These are phyloP conservation scores for Ceriops decandra DNA, from an alignment of 345 rosid genomes.

Conservation along the genomic window DNA sequence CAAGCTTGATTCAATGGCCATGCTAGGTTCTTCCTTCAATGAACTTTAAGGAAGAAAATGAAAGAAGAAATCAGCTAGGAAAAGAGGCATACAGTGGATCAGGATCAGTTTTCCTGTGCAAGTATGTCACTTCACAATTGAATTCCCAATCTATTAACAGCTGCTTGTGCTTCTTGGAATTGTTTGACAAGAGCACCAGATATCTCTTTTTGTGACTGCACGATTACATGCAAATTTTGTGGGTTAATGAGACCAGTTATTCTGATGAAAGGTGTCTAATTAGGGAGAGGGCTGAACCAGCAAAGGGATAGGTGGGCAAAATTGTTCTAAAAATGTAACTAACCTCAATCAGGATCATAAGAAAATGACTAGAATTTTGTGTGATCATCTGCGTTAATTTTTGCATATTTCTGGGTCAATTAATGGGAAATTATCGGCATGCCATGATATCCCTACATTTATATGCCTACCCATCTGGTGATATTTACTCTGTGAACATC, in stretches of 20 bases:
- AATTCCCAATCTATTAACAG: not conserved
- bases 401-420: no score
- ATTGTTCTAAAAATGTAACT: no score
- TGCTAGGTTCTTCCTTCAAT: conserved; percentile 54
- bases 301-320: no score
- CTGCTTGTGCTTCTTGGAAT: conserved; percentile 3
- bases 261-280: no score
- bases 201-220: not conserved
- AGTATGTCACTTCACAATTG: conserved; percentile 34
- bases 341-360: no score
- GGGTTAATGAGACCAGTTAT: no score
- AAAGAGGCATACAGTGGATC: conserved; percentile 29
- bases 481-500: no score
- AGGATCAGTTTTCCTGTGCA: conserved; percentile 50
- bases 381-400: no score
- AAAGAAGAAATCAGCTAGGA: conserved; percentile 38
- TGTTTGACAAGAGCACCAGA: not conserved
- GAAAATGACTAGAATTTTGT: no score
- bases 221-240: not conserved
- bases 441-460: no score
- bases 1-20: conserved; percentile 50
- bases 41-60: conserved; percentile 49
- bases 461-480: no score
- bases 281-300: not conserved
- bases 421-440: no score